A percentile compares a stretch with the other conserved stretches of the same genome.
phyloP scores from a whole-genome alignment of 129 eudicot genomes.

The carrot (Daucus carota) region DH1_v3.0 NC_030382.2:48781001-48781500 shows the following conservation, averaged over 20 bases:
- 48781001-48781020: background rate
- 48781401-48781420: background rate
- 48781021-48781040: background rate
- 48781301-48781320: no score
- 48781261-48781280: background rate
- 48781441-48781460: background rate
- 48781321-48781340: background rate
- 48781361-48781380: background rate
- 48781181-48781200: background rate
- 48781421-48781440: background rate
- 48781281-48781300: background rate
- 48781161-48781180: background rate
- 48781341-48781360: background rate
- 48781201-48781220: background rate
- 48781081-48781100: background rate
- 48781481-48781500: background rate
- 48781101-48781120: background rate
- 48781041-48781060: background rate
- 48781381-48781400: no score
- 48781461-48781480: background rate
- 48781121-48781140: no score
- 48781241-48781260: no score
- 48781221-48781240: background rate
- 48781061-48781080: background rate
- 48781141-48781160: background rate